Evolutionary conservation across 148 eudicot species (phyloP), one percentile per base, ranked within the genome.

Genomic region (Rhododendron griersonianum): DNA sequence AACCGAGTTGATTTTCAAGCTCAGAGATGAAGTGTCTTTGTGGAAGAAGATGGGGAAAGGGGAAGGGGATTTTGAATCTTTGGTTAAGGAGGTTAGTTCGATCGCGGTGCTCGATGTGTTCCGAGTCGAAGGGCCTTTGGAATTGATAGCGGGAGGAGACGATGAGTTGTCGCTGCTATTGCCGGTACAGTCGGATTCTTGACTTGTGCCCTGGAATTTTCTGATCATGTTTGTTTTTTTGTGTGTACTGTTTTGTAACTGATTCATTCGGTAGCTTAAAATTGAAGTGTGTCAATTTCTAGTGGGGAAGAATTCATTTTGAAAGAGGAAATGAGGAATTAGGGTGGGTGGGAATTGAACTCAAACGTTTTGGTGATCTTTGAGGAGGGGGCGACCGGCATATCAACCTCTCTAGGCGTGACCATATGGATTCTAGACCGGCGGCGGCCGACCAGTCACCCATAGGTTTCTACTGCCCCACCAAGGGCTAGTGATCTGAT

Each of bases 81-180:
- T 91, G 74, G 90, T 88, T 67, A 86, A 86, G 78, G 77, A 78
- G 80, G 85, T 89, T 55, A 81, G 90, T 35, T 84, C 90, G 11
- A 59, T 79, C 78, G 91, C 91, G 1, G 89, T 89, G 81, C 84
- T 92, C 55, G 89, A 86, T 59, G 55, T 83, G 21, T 81, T 93
- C 48, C 83, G 45, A 75, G 78, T 92, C 16, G 78, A 87, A 85
- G 95, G 95, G 30, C 95, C 95, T 77, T 82, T 88, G 35, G 94
- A 92, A 57, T 86, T 93, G 67, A 75, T 65, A 33, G 88, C 85
- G 53, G 53, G 74, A n/a, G 90, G 91, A 74, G 87, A 86, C 14
- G 87, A 91, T 90, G 78, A 85, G 76, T 67, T 92, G 21, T 88
- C 91, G 18, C 84, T 93, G 11, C 83, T 57, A 23, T 87, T 93